A percentile compares a stretch with the other conserved stretches of the same genome.
These are phyloP conservation scores for Colletotrichum incanum DNA, from an alignment of 2,329 filamentous ascomycete genomes.

Conservation along the genomic window DNA sequence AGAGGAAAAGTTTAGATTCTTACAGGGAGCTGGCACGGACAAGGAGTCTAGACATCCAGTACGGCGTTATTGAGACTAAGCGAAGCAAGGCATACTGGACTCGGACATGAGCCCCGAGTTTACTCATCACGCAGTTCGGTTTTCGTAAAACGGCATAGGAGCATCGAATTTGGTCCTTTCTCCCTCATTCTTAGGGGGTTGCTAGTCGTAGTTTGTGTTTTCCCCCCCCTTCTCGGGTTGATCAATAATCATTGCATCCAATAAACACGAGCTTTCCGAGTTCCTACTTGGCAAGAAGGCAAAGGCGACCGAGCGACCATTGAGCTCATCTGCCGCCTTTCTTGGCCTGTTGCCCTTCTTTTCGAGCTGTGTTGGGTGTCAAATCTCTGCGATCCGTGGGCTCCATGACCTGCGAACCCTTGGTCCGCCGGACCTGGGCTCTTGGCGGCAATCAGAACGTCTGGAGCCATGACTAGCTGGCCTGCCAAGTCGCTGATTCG, in stretches of 20 bases:
- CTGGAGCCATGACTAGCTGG: not conserved
- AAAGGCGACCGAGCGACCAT: not conserved
- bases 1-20: constrained; percentile 24
- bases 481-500: not conserved
- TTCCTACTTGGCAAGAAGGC: constrained; percentile 1
- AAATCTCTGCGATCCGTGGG: not conserved
- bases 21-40: not conserved
- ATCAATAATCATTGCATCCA: constrained; percentile 1
- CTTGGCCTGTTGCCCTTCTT: not conserved
- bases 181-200: not conserved
- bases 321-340: not conserved
- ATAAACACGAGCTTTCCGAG: constrained; percentile 27
- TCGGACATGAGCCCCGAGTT: not conserved
- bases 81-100: not conserved
- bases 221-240: not conserved
- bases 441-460: constrained; percentile 4
- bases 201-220: not conserved
- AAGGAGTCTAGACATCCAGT: not conserved
- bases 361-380: not conserved
- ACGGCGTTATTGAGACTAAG: constrained; percentile 26
- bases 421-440: constrained; percentile 5
- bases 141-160: not conserved
- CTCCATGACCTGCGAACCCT: not conserved
- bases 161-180: not conserved
- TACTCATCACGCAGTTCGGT: not conserved